Conservation (phyloP, 441 rosid species). For the Rhodomyrtus psidioides region DNA sequence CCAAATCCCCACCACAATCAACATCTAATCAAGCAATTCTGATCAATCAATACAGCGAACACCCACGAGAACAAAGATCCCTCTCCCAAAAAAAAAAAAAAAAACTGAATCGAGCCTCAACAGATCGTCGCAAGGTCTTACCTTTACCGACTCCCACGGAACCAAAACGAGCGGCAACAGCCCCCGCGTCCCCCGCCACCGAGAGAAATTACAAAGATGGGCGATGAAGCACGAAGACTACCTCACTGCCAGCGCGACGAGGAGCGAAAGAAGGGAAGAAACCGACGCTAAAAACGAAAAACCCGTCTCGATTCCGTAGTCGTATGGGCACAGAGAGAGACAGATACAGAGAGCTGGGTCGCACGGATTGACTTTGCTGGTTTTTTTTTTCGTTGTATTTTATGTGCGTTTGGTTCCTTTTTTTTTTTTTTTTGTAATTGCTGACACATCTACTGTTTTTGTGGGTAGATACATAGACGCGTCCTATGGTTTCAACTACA, state of each 20-base stretch:
- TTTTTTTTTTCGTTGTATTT: background rate
- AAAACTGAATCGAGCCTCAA: background rate
- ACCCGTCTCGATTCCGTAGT: background rate
- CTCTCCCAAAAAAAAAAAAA: background rate
- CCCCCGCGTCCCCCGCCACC: background rate
- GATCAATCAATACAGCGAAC: slow-evolving; percentile 1
- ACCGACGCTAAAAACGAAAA: background rate
- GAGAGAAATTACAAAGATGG: background rate
- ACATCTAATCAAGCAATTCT: background rate
- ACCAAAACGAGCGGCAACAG: background rate
- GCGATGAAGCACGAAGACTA: background rate
- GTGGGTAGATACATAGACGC: background rate
- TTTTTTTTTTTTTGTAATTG: background rate
- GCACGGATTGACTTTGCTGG: slow-evolving; percentile 28
- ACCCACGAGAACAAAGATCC: background rate
- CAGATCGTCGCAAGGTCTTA: background rate
- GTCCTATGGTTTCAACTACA: too few species aligned
- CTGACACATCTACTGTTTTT: background rate
- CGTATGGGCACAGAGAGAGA: background rate
- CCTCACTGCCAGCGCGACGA: background rate
- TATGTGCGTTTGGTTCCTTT: background rate
- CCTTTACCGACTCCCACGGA: background rate
- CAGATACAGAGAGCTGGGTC: slow-evolving; percentile 13
- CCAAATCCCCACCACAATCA: background rate
- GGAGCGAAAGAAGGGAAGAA: background rate